These are phyloP conservation scores for Aspergillus sp. DNA, from an alignment of 2,329 filamentous ascomycete genomes.

Conservation along the genomic window DNA sequence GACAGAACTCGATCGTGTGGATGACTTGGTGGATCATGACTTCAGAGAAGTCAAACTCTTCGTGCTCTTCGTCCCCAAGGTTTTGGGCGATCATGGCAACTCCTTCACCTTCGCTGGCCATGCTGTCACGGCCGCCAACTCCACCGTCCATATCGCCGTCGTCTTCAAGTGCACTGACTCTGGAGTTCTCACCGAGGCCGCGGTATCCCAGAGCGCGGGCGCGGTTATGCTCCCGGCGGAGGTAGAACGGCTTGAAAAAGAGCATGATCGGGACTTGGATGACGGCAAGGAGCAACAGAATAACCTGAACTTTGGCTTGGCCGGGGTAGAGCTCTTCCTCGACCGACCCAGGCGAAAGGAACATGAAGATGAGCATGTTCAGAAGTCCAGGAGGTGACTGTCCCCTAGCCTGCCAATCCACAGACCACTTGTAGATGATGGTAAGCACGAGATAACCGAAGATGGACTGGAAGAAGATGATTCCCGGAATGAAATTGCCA, in stretches of 20 bases:
- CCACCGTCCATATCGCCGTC: conserved; percentile 71
- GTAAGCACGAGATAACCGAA: conserved; percentile 94
- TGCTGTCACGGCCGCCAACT: conserved; percentile 61
- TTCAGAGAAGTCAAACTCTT: conserved; percentile 96
- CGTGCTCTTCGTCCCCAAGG: conserved; percentile 75
- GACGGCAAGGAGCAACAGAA: conserved; percentile 78
- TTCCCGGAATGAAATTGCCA: conserved; percentile 95
- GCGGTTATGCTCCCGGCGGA: conserved; percentile 88
- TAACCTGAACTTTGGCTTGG: conserved; percentile 71
- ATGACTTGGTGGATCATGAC: conserved; percentile 99
- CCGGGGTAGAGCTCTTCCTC: conserved; percentile 70
- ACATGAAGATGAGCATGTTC: conserved; percentile 99
- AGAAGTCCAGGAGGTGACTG: conserved; percentile 77
- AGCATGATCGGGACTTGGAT: conserved; percentile 85
- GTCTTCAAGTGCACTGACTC: conserved; percentile 84
- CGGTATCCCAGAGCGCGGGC: conserved; percentile 86
- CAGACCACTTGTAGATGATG: conserved; percentile 95
- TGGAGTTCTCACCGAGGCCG: conserved; percentile 83
- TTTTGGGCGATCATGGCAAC: conserved; percentile 87
- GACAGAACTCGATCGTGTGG: conserved; percentile 98
- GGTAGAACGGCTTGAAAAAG: conserved; percentile 93
- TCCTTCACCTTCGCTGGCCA: conserved; percentile 74
- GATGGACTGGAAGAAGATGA: conserved; percentile 99
- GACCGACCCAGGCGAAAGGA: conserved; percentile 76
- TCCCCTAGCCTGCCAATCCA: conserved; percentile 74